Conservation (phyloP, 441 rosid species). For the Eruca vesicaria region DNA sequence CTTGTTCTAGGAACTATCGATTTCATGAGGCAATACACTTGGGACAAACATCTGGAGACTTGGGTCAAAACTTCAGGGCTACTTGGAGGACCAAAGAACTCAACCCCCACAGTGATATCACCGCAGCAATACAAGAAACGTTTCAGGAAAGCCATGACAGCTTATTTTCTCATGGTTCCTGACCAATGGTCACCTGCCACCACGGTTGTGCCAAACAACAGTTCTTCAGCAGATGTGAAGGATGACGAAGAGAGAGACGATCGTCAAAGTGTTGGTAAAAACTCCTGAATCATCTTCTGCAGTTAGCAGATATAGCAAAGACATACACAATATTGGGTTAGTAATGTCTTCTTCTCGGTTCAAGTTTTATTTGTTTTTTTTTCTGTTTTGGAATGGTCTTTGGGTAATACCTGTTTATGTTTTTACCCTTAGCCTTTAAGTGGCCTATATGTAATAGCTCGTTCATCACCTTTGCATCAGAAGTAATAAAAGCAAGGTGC, state of each 20-base stretch:
- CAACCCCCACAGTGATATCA: conserved; percentile 69
- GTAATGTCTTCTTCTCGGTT: conserved; percentile 4
- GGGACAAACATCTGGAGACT: conserved; percentile 84
- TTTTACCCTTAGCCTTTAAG: conserved; percentile 19
- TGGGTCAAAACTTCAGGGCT: conserved; percentile 73
- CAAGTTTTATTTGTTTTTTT: background rate
- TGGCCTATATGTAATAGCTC: conserved; percentile 11
- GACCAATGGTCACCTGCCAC: conserved; percentile 63
- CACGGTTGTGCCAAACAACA: conserved; percentile 29
- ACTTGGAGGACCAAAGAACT: conserved; percentile 62
- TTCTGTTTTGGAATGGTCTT: conserved; percentile 16
- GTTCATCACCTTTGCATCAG: conserved; percentile 28
- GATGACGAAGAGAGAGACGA: conserved; percentile 30
- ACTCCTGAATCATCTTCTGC: conserved; percentile 16
- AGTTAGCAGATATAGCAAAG: conserved; percentile 13
- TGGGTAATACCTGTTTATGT: conserved; percentile 30
- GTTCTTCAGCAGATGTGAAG: conserved; percentile 30
- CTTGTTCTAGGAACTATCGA: conserved; percentile 73
- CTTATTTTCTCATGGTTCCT: conserved; percentile 79
- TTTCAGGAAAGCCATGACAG: conserved; percentile 77
- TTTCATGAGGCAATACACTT: conserved; percentile 82
- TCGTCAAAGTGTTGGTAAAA: conserved; percentile 19
- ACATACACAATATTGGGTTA: conserved; percentile 9
- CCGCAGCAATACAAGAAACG: conserved; percentile 75
- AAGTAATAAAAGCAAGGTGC: conserved; percentile 30